Base-by-base conservation (phyloP, 106 monocot genomes). In the Alisma plantagoaquatica region DNA sequence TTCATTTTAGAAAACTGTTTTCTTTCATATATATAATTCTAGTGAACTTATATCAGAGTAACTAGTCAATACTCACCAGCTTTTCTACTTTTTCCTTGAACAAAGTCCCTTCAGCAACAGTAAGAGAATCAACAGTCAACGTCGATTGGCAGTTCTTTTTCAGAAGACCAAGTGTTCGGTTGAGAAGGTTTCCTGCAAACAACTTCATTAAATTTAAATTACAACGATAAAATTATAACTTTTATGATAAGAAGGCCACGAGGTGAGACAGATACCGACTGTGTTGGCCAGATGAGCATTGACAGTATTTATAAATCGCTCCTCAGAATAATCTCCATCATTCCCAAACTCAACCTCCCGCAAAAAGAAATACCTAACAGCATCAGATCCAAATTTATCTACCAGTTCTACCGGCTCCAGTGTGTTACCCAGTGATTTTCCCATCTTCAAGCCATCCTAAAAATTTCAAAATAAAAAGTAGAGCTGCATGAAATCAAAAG, bases 381-480 rank as follows among this genome's bases (percentile, higher is more conserved):
- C 84, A 79, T 98, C 89, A 63, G 78, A 66, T 59, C 96, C 96
- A 72, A 98, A 98, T 69, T 50, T 84, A 38, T 68, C 33, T 10
- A 98, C 96, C 54, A 89, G 63, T 70, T 98, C 84, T 51, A 75
- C 84, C 26, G 89, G 96, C 53, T 98, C 96, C 60, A 98, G 72
- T 62, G 89, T 98, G 63, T 98, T 98, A 53, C 96, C 89, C 59
- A 98, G 46, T 65, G 96, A 89, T 63, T 98, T 98, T 10, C 96
- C 89, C 96, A 98, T 98, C 78, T 98, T 98, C 84, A 85, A 63
- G 49, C 96, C 96, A 79, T 89, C 96, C 89, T 98, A 94, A 75
- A n/a, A 68, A 74, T 79, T 83, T 83, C 71, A 87, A 76, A 79
- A 72, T 31, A 75, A 84, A 79, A 89, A 59, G 56, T 28, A 70